phyloP scores from a whole-genome alignment of 768 basidiomycete genomes.

The Myochromella boudieri region DNA sequence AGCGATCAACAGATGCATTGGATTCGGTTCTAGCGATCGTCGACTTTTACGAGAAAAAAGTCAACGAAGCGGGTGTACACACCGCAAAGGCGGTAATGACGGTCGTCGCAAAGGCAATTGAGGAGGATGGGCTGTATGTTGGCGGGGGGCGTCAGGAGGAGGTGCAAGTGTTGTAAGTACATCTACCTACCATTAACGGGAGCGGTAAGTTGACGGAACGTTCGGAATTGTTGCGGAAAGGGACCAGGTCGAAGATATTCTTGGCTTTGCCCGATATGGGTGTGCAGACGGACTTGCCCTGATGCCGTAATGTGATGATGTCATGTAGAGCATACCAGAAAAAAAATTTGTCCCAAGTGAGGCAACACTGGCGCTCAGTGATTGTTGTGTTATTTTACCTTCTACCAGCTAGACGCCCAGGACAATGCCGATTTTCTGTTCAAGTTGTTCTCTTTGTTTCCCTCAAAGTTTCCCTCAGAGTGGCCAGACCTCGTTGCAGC shows the following conservation, averaged over 20 bases:
- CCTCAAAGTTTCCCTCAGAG: background rate
- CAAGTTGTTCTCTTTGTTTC: background rate
- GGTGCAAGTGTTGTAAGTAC: slow-evolving; percentile 47
- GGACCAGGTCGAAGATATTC: slow-evolving; percentile 43
- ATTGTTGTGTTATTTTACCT: slow-evolving; percentile 3
- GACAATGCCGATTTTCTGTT: slow-evolving; percentile 1
- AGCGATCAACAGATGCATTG: slow-evolving; percentile 38
- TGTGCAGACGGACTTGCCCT: slow-evolving; percentile 54
- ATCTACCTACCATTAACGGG: background rate
- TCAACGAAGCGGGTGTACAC: slow-evolving; percentile 39
- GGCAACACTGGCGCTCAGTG: slow-evolving; percentile 7
- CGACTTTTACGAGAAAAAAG: slow-evolving; percentile 56
- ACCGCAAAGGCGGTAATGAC: slow-evolving; percentile 58
- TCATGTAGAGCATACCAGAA: slow-evolving; percentile 33
- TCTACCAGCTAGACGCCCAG: slow-evolving; percentile 10
- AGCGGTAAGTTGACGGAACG: slow-evolving; percentile 6
- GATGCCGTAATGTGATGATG: slow-evolving; percentile 43
- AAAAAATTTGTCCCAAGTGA: slow-evolving; percentile 40
- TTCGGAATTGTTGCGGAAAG: slow-evolving; percentile 32
- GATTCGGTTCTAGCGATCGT: slow-evolving; percentile 40
- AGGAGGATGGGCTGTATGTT: slow-evolving; percentile 56
- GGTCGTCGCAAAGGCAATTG: slow-evolving; percentile 59
- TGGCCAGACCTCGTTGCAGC: background rate
- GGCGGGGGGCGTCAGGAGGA: slow-evolving; percentile 25
- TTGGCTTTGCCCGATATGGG: slow-evolving; percentile 57